A percentile compares a stretch with the other conserved stretches of the same genome.
These are phyloP conservation scores for Neurospora sp. DNA, from an alignment of 495 filamentous ascomycete genomes.

Conservation along the genomic window DNA sequence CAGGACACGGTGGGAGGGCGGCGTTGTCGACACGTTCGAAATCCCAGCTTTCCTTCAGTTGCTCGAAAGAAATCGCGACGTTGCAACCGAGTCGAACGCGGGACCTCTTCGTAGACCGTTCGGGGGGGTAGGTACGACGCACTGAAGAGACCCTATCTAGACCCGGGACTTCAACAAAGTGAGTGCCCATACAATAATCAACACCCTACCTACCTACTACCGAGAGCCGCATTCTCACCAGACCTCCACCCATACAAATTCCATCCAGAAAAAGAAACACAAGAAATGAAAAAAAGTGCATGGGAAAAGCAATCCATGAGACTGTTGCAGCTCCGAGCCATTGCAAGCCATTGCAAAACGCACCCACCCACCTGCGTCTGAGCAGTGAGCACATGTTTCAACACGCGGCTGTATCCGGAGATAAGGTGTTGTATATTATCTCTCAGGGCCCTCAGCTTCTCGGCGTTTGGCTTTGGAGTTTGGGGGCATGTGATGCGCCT, in stretches of 20 bases:
- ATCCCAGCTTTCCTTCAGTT: background rate
- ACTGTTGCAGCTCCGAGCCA: background rate
- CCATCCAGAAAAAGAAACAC: background rate
- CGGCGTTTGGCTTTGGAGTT: background rate
- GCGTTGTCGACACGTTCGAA: background rate
- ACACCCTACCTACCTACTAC: background rate
- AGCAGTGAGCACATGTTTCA: background rate
- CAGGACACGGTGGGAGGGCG: too few species aligned
- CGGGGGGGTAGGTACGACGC: background rate
- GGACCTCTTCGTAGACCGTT: background rate
- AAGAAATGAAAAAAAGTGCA: background rate
- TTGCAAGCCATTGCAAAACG: background rate
- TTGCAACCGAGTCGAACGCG: background rate
- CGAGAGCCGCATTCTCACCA: background rate
- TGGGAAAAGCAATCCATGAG: background rate
- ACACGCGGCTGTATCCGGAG: background rate
- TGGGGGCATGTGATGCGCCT: background rate
- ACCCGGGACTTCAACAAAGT: background rate
- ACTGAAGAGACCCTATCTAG: background rate
- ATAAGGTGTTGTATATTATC: background rate
- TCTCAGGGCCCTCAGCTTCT: background rate
- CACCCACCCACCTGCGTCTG: background rate
- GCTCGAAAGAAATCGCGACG: background rate
- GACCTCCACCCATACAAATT: too few species aligned
- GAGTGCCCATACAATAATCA: background rate